Base-by-base conservation (phyloP, 2,329 filamentous ascomycete genomes). In the Metarhizium robertsii region DNA sequence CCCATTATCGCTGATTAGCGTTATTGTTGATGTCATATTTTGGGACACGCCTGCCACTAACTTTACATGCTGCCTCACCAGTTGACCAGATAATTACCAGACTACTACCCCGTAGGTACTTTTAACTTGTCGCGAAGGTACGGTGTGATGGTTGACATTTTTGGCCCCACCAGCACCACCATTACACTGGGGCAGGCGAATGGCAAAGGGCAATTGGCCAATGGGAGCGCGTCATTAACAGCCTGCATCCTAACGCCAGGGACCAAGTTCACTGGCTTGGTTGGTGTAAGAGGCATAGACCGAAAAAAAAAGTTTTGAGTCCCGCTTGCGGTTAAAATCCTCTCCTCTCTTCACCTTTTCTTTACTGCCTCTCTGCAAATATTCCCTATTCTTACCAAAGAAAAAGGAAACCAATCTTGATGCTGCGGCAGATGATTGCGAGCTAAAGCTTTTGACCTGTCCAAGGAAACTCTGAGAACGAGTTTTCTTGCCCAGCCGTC, bases 401-500 rank as follows among this genome's bases (percentile, higher is more conserved):
- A 52, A 25, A 29, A 60, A 42, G 36, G 14, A 14, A 8, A 16
- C 40, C 48, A 25, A 30, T 52, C 53, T 55, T 61, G 57, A 61
- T 59, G 58, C 60, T 60, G 66, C 64, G 68, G 67, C 68, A 65
- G 64, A 70, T 69, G 69, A 68, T 65, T 62, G 66, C 64, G 67
- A 69, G 67, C 65, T 69, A 71, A 67, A 52, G 58, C 66, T 68
- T 66, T 64, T 67, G 66, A 68, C 68, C 64, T 66, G 62, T 60
- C 60, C 64, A 64, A 63, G 66, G 63, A 64, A 67, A 63, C 67
- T 71, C 69, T 69, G 69, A 66, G 65, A 71, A 69, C 62, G 67
- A 65, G 67, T 68, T 69, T 65, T 66, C 67, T 68, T 55, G 68
- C 65, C 63, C 64, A 63, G 67, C 64, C 61, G 61, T 69, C 62